Evolutionary conservation across 1,139 yeast species (phyloP), one percentile per base, ranked within the genome.

Genomic region (Dujonia santamariae): DNA sequence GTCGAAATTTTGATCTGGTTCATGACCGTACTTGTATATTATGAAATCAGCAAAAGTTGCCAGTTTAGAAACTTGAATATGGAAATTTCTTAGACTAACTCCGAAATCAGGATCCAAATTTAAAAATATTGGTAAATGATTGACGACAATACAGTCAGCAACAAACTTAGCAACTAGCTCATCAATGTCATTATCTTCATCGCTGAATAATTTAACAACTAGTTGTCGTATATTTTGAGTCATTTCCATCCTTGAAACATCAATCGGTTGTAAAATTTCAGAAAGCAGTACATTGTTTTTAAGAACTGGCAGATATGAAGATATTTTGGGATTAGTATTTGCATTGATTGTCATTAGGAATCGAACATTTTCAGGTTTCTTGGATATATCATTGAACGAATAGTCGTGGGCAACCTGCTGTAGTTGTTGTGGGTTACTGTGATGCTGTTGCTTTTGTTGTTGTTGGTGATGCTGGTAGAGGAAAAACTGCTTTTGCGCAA

Each of bases 21-120:
- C 63, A n/a, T 37, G 35, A 15, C 25, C 18, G 26, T 27, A 18
- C 12, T 61, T 53, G 51, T 85, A 86, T 11, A 85, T 75, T 18
- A 82, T 61, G 38, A 85, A 73, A 51, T 85, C 95, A 0, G 90
- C 75, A 21, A 84, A 66, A 13, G 73, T 65, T 7, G 87, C 81
- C 51, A 78, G 62, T 50, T 84, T 85, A 16, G 85, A 72, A 7
- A 78, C 85, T 56, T 85, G 96, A 38, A 80, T 79, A 46, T 81
- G 84, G 54, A 84, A 86, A 52, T 85, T 85, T 41, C 95, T 68
- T 32, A 84, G 63, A 6, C 85, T 78, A 3, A 83, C 78, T 11
- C 92, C 94, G 21, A 68, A 59, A 35, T 67, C 75, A 1, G 94
- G 90, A 45, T 80, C 85, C 45, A 78, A 51, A 39, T 77, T 67